Conservation (phyloP, 2,329 filamentous ascomycete genomes). For the Talaromyces sp. region DNA sequence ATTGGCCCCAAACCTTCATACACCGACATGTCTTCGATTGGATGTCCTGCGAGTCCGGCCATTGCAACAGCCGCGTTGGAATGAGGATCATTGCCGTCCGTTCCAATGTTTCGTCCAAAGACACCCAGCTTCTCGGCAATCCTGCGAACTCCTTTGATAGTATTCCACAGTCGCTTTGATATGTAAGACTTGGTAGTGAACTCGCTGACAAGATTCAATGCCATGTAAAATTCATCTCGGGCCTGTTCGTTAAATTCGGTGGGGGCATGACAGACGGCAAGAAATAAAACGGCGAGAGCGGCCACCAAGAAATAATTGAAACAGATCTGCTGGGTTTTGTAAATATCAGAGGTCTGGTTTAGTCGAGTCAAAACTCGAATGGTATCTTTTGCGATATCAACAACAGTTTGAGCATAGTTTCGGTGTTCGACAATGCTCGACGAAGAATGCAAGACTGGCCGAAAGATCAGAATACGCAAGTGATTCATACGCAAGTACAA, state of each 20-base stretch:
- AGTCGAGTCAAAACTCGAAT: conserved; percentile 57
- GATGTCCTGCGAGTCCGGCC: conserved; percentile 61
- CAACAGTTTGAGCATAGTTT: conserved; percentile 64
- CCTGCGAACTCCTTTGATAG: conserved; percentile 59
- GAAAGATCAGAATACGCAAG: conserved; percentile 83
- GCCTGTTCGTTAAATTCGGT: conserved; percentile 56
- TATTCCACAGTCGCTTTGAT: conserved; percentile 60
- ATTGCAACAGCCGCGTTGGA: conserved; percentile 61
- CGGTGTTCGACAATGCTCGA: conserved; percentile 76
- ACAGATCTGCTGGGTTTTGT: conserved; percentile 58
- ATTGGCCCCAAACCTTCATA: conserved; percentile 37
- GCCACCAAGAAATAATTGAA: conserved; percentile 66
- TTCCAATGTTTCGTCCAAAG: conserved; percentile 31
- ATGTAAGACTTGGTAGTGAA: conserved; percentile 60
- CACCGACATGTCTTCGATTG: conserved; percentile 53
- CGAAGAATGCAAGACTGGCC: conserved; percentile 78
- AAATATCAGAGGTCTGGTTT: conserved; percentile 60
- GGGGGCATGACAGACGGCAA: conserved; percentile 62
- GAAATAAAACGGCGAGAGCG: conserved; percentile 59
- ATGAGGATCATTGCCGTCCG: conserved; percentile 51
- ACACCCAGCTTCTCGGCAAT: conserved; percentile 59
- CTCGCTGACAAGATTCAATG: conserved; percentile 59
- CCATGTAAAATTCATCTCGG: conserved; percentile 65
- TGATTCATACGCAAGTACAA: conserved; percentile 85
- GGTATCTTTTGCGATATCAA: conserved; percentile 62